Percentiles rank a stretch among this genome's conserved stretches.
These are phyloP conservation scores for Colletotrichum tanaceti DNA, from an alignment of 2,329 filamentous ascomycete genomes.

Conservation along the genomic window DNA sequence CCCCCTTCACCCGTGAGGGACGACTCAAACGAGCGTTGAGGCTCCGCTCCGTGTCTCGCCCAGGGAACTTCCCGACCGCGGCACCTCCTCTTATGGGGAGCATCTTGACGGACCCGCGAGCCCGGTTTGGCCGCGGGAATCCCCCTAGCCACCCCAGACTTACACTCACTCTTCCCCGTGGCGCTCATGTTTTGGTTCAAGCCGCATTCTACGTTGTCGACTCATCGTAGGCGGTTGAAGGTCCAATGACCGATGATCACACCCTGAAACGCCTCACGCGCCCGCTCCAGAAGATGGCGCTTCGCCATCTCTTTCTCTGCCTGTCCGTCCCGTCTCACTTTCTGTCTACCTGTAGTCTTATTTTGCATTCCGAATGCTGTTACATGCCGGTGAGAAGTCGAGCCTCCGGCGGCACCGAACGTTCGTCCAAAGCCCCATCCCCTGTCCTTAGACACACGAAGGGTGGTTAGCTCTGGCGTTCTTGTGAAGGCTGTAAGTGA, in stretches of 20 bases:
- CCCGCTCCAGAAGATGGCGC: neutral
- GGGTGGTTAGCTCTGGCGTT: too few relatives aligned
- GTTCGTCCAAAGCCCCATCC: conserved; percentile 2
- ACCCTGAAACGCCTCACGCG: conserved; percentile 13
- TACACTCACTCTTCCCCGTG: neutral
- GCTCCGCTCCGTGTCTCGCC: conserved; percentile 15
- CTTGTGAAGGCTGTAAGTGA: neutral
- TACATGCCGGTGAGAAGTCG: neutral
- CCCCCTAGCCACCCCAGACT: neutral
- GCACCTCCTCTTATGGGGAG: neutral
- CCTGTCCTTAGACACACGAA: neutral
- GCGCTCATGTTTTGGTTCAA: neutral
- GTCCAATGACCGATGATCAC: neutral
- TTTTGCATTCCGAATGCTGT: too few relatives aligned
- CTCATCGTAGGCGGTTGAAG: neutral
- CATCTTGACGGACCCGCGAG: neutral
- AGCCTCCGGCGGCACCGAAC: neutral
- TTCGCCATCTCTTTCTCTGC: neutral
- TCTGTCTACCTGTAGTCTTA: too few relatives aligned
- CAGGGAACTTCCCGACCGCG: conserved; percentile 20
- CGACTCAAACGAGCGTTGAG: conserved; percentile 5
- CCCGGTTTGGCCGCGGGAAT: neutral
- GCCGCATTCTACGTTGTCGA: neutral
- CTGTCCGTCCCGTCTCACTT: too few relatives aligned
- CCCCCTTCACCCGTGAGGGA: neutral